Evolutionary conservation across 139 green algal species (phyloP).

Genomic region (Astrephomene gubernaculifera): DNA sequence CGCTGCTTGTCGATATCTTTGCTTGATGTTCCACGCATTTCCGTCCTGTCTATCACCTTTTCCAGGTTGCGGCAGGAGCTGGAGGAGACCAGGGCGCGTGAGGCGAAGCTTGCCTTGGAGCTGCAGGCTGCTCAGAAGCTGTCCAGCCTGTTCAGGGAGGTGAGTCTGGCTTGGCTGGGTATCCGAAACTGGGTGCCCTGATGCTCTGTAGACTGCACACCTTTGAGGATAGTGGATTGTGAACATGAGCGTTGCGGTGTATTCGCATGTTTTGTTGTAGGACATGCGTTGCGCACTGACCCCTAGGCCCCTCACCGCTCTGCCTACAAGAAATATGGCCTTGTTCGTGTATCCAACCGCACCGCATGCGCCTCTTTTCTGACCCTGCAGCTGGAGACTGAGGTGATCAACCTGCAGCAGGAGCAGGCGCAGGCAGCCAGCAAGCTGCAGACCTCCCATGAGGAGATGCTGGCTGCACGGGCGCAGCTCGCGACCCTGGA

Average conservation of each 20-base stretch:
- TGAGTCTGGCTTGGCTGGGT: too few relatives aligned
- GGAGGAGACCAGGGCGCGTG: background rate
- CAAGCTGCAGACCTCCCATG: constrained; percentile 36
- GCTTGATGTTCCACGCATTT: too few relatives aligned
- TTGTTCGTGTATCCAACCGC: background rate
- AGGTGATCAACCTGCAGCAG: constrained; percentile 37
- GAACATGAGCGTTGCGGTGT: too few relatives aligned
- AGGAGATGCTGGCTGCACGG: constrained; percentile 4
- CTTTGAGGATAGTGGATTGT: too few relatives aligned
- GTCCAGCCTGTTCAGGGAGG: constrained; percentile 20
- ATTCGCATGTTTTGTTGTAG: too few relatives aligned
- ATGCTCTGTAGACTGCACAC: too few relatives aligned
- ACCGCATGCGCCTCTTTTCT: background rate
- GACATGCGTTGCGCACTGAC: too few relatives aligned
- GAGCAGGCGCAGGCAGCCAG: constrained; percentile 32
- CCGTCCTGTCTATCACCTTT: too few relatives aligned
- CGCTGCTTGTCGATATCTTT: too few relatives aligned
- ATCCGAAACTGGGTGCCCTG: too few relatives aligned
- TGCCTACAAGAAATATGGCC: too few relatives aligned
- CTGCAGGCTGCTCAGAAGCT: constrained; percentile 10
- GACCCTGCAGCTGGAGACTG: constrained; percentile 24
- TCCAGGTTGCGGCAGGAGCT: constrained; percentile 23
- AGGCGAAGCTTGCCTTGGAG: constrained; percentile 13
- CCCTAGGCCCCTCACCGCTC: too few relatives aligned
- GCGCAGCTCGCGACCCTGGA: background rate